phyloP scores from a whole-genome alignment of 257 asterid genomes.

The Solanum pennellii region DNA sequence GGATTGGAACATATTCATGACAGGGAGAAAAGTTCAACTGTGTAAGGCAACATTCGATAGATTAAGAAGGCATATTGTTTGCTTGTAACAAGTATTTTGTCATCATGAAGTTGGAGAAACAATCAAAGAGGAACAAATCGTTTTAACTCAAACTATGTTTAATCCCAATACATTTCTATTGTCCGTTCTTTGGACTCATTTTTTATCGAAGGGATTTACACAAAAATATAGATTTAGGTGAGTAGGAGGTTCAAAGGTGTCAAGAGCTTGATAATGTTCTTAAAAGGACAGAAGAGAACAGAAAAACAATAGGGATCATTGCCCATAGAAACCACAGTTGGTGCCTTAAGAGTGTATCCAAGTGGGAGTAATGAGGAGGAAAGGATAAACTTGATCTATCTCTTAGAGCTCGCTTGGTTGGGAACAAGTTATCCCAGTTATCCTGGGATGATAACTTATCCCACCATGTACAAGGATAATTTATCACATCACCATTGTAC shows the following conservation, averaged over 20 bases:
- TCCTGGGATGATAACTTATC: too few relatives aligned
- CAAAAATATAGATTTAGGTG: neutral
- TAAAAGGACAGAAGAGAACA: neutral
- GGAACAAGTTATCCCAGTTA: too few relatives aligned
- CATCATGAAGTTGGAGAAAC: neutral
- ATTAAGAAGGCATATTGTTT: neutral
- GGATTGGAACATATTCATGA: neutral
- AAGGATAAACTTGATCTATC: neutral
- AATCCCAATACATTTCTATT: neutral
- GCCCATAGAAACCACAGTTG: neutral
- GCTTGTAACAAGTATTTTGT: neutral
- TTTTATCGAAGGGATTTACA: neutral
- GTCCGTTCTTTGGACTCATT: neutral
- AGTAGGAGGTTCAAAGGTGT: neutral
- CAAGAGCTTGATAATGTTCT: neutral
- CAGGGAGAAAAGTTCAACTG: neutral
- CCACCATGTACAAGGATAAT: too few relatives aligned
- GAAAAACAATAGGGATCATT: neutral
- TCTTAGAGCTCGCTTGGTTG: too few relatives aligned
- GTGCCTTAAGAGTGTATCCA: neutral
- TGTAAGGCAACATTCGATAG: neutral
- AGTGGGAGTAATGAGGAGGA: neutral
- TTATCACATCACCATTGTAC: too few relatives aligned
- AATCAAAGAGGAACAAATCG: neutral
- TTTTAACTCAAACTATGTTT: neutral